Evolutionary conservation across 2,329 filamentous ascomycete species (phyloP).

Genomic region (Graphilbum sp.): DNA sequence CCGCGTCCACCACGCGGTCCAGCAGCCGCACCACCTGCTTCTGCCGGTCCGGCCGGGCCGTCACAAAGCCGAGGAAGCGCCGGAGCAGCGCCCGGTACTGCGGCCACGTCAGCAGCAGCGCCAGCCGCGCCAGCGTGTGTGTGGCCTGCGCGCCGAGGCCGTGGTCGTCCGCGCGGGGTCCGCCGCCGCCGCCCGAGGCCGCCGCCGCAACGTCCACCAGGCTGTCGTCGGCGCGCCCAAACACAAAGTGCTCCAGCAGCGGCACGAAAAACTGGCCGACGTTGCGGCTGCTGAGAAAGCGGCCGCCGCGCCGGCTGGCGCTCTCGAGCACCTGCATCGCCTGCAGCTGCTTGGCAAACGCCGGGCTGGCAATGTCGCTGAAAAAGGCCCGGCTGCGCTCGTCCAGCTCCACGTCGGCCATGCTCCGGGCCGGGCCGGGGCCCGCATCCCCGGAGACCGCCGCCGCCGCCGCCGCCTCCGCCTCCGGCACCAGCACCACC

Average conservation of each 20-base stretch:
- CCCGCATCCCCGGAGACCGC: too few relatives aligned
- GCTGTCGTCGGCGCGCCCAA: constrained; percentile 45
- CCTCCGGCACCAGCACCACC: constrained; percentile 42
- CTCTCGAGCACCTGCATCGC: constrained; percentile 62
- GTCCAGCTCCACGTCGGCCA: constrained; percentile 4
- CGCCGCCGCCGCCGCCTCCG: constrained; percentile 30
- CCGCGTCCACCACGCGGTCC: constrained; percentile 62
- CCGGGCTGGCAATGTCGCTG: constrained; percentile 79
- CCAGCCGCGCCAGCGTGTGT: constrained; percentile 59
- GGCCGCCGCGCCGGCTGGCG: constrained; percentile 40
- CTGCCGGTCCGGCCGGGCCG: constrained; percentile 63
- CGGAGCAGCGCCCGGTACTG: constrained; percentile 76
- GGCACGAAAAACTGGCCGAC: constrained; percentile 79
- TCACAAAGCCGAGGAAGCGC: constrained; percentile 69
- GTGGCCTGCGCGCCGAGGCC: constrained; percentile 77
- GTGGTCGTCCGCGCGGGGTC: constrained; percentile 69
- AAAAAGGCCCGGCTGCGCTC: constrained; percentile 60
- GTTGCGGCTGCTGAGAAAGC: constrained; percentile 63
- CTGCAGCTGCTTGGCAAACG: constrained; percentile 69
- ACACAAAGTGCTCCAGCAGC: constrained; percentile 84
- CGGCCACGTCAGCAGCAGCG: constrained; percentile 69
- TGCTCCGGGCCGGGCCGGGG: too few relatives aligned
- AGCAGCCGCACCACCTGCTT: constrained; percentile 76
- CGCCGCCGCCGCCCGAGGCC: too few relatives aligned
- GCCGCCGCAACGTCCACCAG: not conserved